Conservation (phyloP, 176 grass and related monocot species). For the Ensete ventricosum region DNA sequence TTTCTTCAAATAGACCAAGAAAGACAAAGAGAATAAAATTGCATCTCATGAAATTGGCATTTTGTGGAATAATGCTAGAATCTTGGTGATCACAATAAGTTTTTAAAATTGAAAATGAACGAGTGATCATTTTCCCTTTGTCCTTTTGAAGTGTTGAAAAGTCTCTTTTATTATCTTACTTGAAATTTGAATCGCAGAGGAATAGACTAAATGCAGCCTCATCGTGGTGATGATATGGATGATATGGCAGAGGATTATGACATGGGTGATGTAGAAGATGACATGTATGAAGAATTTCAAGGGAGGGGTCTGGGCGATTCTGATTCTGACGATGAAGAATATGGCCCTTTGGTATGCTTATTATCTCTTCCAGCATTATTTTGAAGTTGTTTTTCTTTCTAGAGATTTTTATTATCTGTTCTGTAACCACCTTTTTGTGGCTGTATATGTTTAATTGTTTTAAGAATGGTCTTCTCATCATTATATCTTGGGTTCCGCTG, state of each 20-base stretch:
- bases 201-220: conserved; percentile 36
- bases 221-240: conserved; percentile 53
- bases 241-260: conserved; percentile 87
- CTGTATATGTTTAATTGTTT: not conserved
- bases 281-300: conserved; percentile 54
- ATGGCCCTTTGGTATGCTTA: conserved; percentile 35
- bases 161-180: not conserved
- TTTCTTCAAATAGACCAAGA: too few species aligned
- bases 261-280: conserved; percentile 50
- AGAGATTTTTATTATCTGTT: not conserved
- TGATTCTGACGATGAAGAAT: conserved; percentile 74
- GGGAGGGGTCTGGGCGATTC: conserved; percentile 47
- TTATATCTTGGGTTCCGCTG: not conserved
- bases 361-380: not conserved
- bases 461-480: not conserved
- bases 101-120: not conserved
- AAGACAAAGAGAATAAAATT: not conserved
- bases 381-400: too few species aligned
- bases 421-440: not conserved
- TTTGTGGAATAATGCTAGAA: not conserved
- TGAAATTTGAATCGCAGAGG: not conserved
- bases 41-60: not conserved
- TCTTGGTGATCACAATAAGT: not conserved
- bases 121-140: not conserved
- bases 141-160: not conserved